Evolutionary conservation across 1,284 basidiomycete species (phyloP), one percentile per base, ranked within the genome.

Genomic region (Ustilago trichophora): DNA sequence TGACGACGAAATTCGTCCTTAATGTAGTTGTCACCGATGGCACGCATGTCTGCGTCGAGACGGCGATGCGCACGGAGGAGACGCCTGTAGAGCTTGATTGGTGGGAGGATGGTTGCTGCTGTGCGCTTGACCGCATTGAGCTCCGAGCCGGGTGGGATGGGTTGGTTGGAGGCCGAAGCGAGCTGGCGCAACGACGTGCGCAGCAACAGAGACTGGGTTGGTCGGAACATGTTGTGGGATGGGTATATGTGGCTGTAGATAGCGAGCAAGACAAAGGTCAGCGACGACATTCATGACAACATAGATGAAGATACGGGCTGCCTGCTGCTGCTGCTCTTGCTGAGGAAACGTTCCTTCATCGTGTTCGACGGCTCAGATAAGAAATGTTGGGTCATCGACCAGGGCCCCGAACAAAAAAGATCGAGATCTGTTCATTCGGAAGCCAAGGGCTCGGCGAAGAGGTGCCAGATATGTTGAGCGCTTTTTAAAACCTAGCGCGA

Each of bases 1-100:
- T 81, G 79, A 2, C 77, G 53, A 9, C 66, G 65, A 38, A 81
- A 81, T 45, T 81, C 79, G 45, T 79, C 79, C 49, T 80, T 80
- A 47, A 82, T 66, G 56, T 82, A 82, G 31, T 72, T 64, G 49
- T 82, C 80, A 31, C 80, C 80, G 15, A 82, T 60, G 2, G 72
- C 65, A 10, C 80, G 75, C 80, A 81, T 80, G 48, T 82, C 80
- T 11, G 70, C 50, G 9, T 69, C 58, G 11, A 79, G 73, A 3
- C 47, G 37, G 2, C 77, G 62, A 37, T 82, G 80, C 0, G 72
- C 76, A 2, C 80, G 73, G 9, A 81, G 54, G n/a, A 82, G 56
- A 11, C 76, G 57, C 2, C 80, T 66, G 45, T 80, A 80, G 10
- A 82, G 67, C 34, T 70, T 76, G 18, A 80, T 36, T 6, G 80